Evolutionary conservation across 2,329 filamentous ascomycete species (phyloP).

Genomic region (Fusarium lyarnte): DNA sequence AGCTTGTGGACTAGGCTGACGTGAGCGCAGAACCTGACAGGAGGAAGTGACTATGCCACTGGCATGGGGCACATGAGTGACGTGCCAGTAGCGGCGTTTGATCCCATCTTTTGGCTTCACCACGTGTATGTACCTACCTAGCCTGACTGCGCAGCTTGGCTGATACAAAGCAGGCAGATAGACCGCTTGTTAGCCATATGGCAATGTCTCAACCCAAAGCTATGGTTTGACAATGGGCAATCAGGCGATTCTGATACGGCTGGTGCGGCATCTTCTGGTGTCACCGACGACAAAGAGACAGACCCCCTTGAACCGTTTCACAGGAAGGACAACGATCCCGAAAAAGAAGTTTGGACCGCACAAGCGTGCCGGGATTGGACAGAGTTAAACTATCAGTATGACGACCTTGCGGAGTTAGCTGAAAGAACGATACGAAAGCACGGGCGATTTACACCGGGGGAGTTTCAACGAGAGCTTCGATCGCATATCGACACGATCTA

Average conservation of each 20-base stretch:
- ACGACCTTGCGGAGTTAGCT: background rate
- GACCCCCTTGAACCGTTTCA: background rate
- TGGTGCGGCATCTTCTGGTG: fast-evolving
- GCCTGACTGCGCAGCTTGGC: background rate
- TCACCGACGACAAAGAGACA: background rate
- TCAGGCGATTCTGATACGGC: fast-evolving
- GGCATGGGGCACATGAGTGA: background rate
- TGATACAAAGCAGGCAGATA: background rate
- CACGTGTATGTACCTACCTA: background rate
- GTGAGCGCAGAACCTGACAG: background rate
- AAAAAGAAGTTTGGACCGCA: background rate
- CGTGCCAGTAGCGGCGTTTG: background rate
- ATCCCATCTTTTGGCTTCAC: slow-evolving; percentile 7
- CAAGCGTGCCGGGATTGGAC: background rate
- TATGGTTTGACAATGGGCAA: background rate
- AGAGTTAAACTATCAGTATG: background rate
- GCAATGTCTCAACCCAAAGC: background rate
- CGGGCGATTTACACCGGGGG: fast-evolving
- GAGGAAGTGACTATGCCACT: background rate
- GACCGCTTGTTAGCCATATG: background rate
- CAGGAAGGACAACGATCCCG: background rate
- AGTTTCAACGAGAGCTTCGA: background rate
- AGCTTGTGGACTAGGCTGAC: fast-evolving
- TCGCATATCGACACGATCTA: background rate
- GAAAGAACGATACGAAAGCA: background rate